Conservation (phyloP, 2,329 filamentous ascomycete species). For the Fonsecaea pedrosoi region DNA sequence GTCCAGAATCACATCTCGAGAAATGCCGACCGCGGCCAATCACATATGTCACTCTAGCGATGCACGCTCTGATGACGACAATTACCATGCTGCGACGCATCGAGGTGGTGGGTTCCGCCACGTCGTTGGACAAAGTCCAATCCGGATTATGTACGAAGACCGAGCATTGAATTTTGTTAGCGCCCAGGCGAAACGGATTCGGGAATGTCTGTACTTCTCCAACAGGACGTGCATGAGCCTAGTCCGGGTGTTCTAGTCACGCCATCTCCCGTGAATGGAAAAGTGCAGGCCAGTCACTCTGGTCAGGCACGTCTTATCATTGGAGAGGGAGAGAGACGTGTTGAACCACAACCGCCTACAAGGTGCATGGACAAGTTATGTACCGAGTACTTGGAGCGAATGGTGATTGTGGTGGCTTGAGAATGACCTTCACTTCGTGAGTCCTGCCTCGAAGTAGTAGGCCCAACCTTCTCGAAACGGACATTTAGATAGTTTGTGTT, state of each 20-base stretch:
- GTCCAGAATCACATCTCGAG: too few species aligned
- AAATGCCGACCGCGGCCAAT: too few species aligned
- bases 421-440: neutral
- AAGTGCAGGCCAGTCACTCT: neutral
- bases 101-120: neutral
- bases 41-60: too few species aligned
- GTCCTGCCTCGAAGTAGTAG: neutral
- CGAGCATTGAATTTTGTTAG: neutral
- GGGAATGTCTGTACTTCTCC: neutral
- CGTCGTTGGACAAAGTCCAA: neutral
- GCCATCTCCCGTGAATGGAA: neutral
- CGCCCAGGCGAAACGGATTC: neutral
- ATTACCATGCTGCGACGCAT: too few species aligned
- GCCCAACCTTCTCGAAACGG: neutral
- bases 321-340: neutral
- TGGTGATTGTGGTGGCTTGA: too few species aligned
- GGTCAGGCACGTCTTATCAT: neutral
- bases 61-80: too few species aligned
- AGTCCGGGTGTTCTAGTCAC: neutral
- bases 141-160: neutral
- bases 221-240: neutral
- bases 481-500: neutral
- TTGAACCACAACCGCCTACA: too few species aligned
- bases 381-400: too few species aligned
- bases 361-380: too few species aligned